A percentile compares a stretch with the other conserved stretches of the same genome.
These are phyloP conservation scores for Lizonia empirigonia DNA, from an alignment of 2,329 filamentous ascomycete species.

Conservation along the genomic window DNA sequence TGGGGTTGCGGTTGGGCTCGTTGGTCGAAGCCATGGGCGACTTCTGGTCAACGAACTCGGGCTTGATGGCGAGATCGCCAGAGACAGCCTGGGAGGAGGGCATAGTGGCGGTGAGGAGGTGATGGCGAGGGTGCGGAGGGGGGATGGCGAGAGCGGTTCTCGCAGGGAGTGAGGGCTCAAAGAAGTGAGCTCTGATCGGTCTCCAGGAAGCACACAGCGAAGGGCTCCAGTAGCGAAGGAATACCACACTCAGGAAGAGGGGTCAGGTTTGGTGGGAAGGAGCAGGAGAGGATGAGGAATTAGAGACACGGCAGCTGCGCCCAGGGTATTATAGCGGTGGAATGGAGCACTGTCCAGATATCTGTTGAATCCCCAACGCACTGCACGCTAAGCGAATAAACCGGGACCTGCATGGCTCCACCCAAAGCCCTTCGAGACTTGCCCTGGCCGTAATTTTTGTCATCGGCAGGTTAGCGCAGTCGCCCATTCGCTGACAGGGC, in stretches of 20 bases:
- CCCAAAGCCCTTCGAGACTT: conserved; percentile 26
- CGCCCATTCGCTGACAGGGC: conserved; percentile 28
- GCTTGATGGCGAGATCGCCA: conserved; percentile 56
- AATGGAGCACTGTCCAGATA: conserved; percentile 24
- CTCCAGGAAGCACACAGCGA: conserved; percentile 19
- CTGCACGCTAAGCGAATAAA: conserved; percentile 36
- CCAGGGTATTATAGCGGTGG: conserved; percentile 36
- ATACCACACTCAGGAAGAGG: conserved; percentile 27
- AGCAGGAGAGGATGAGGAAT: conserved; percentile 21
- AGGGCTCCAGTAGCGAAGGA: conserved; percentile 26
- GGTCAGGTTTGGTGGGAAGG: conserved; percentile 17
- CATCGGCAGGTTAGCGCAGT: conserved; percentile 27
- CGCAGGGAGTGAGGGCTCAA: conserved; percentile 9
- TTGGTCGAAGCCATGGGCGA: conserved; percentile 55
- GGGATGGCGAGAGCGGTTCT: conserved; percentile 31
- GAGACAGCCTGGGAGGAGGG: conserved; percentile 58
- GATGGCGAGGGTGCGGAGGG: conserved; percentile 14
- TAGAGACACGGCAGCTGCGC: conserved; percentile 14
- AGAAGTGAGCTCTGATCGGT: conserved; percentile 14
- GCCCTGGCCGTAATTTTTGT: conserved; percentile 28
- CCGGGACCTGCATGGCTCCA: conserved; percentile 31
- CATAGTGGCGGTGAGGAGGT: conserved; percentile 45
- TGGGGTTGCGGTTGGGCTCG: conserved; percentile 59
- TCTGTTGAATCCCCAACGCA: conserved; percentile 35
- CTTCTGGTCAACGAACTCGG: conserved; percentile 54